Conservation (phyloP, 1,284 basidiomycete genomes). For the Fomitopsis betulina region DNA sequence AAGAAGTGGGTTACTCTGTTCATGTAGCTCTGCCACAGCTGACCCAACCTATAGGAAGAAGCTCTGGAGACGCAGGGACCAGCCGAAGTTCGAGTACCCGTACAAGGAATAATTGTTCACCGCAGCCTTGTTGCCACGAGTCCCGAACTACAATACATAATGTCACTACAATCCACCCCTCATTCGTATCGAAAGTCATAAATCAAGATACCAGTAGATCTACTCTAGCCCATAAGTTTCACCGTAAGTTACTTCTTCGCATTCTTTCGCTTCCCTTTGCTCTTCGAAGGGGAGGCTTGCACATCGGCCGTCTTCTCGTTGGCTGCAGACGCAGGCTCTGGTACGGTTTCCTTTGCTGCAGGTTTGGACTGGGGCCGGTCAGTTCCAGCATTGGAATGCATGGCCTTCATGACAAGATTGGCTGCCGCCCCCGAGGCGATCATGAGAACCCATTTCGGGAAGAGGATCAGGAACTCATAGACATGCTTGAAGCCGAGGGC, state of each 20-base stretch:
- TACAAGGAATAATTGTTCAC: constrained; percentile 63
- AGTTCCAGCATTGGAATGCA: constrained; percentile 36
- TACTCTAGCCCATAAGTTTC: constrained; percentile 7
- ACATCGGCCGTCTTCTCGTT: constrained; percentile 3
- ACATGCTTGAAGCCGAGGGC: constrained; percentile 43
- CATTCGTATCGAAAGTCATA: not conserved
- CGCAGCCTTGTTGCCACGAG: not conserved
- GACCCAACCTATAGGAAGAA: constrained; percentile 59
- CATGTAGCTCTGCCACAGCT: not conserved
- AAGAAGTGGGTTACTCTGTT: constrained; percentile 66
- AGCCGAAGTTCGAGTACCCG: constrained; percentile 82
- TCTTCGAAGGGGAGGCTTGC: constrained; percentile 17
- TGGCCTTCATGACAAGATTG: constrained; percentile 50
- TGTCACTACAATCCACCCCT: not conserved
- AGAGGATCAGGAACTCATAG: constrained; percentile 43
- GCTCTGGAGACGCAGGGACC: constrained; percentile 86
- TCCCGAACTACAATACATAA: not conserved
- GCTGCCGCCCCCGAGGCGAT: constrained; percentile 53
- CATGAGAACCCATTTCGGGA: constrained; percentile 60
- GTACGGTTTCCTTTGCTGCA: not conserved
- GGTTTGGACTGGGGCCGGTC: constrained; percentile 2
- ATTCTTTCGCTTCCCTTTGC: constrained; percentile 20
- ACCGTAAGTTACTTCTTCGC: constrained; percentile 16
- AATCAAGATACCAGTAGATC: not conserved
- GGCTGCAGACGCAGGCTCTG: not conserved